Base-by-base conservation (phyloP, 2,329 filamentous ascomycete species). In the Phialophora expanda region DNA sequence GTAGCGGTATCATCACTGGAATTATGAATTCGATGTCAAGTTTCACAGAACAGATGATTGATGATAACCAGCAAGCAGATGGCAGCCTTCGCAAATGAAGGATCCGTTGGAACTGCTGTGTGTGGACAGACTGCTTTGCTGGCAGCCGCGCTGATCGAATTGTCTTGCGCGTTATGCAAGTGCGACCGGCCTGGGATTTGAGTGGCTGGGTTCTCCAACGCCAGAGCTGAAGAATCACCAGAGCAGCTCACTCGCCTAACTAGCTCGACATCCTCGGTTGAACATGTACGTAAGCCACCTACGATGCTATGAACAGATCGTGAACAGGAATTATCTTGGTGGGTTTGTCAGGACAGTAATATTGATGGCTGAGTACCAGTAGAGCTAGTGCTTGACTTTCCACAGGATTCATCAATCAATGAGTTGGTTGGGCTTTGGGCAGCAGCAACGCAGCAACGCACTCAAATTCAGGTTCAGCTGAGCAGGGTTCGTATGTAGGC, bases 191-290 rank as follows among this genome's bases (percentile, higher is more conserved):
- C 54, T 60, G 62, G 38, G 56, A 56, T 68, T 62, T 65, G 62
- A 68, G 66, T 68, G 66, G 66, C 66, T 68, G 66, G 66, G 62
- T 14, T 26, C 20, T 26, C n/a, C 48, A 51, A 51, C 48, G 9
- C 48, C 48, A 26, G 28, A 44, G 38, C 38, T 44, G 38, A 8
- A 44, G 38, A 44, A n/a, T 2, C 50, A 53, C 50, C 50, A 24
- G 22, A 53, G 26, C 20, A 53, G 50, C 28, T 44, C 34, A 11
- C 55, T 57, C 55, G 38, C 55, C 55, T 57, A 57, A 44, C 22
- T 53, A 53, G 50, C 26, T 30, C 14, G 24, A 11, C 22, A 53
- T 53, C 26, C 26, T 53, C 26, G 50, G 50, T 24, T 17, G 22
- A 30, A 30, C 8, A 53, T 30, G 38, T 44, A 44, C 38, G 38